These are phyloP conservation scores for Xylariales sp. DNA, from an alignment of 2,329 filamentous ascomycete species.

Conservation along the genomic window DNA sequence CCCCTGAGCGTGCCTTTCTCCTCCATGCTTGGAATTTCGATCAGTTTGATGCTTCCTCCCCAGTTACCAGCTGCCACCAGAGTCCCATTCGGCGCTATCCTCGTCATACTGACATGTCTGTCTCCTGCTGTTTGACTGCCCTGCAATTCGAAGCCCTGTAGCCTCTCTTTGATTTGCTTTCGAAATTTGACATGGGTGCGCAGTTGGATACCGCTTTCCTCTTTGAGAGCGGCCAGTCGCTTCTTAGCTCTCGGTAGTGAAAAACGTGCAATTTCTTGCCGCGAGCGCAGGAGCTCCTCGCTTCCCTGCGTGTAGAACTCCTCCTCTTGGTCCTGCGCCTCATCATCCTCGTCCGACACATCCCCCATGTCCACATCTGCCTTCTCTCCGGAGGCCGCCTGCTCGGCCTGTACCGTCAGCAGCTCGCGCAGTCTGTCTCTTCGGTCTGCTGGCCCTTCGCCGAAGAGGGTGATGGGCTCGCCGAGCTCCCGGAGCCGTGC, in stretches of 20 bases:
- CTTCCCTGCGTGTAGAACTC: conserved; percentile 92
- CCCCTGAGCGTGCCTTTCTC: conserved; percentile 73
- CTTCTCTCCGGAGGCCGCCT: conserved; percentile 41
- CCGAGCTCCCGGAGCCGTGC: conserved; percentile 76
- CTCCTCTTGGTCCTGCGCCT: conserved; percentile 73
- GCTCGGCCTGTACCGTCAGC: conserved; percentile 68
- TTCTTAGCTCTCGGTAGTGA: conserved; percentile 79
- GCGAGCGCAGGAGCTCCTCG: conserved; percentile 67
- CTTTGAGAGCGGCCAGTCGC: conserved; percentile 71
- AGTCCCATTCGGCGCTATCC: conserved; percentile 82
- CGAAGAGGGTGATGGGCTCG: conserved; percentile 93
- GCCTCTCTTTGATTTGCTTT: conserved; percentile 78
- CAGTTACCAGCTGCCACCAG: conserved; percentile 87
- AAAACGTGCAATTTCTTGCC: conserved; percentile 75
- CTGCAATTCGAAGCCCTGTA: conserved; percentile 83
- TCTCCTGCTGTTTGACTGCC: conserved; percentile 92
- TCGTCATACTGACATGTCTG: conserved; percentile 83
- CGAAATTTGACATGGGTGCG: conserved; percentile 90
- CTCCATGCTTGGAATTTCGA: conserved; percentile 78
- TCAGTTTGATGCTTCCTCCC: conserved; percentile 82
- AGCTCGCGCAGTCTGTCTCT: conserved; percentile 82
- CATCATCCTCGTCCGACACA: conserved; percentile 45
- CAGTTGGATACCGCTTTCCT: conserved; percentile 77
- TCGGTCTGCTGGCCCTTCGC: conserved; percentile 80
- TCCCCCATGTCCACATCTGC: conserved; percentile 62